Evolutionary conservation across 108 stramenopile genomes (phyloP).

Genomic region (Nitzschia sp.): DNA sequence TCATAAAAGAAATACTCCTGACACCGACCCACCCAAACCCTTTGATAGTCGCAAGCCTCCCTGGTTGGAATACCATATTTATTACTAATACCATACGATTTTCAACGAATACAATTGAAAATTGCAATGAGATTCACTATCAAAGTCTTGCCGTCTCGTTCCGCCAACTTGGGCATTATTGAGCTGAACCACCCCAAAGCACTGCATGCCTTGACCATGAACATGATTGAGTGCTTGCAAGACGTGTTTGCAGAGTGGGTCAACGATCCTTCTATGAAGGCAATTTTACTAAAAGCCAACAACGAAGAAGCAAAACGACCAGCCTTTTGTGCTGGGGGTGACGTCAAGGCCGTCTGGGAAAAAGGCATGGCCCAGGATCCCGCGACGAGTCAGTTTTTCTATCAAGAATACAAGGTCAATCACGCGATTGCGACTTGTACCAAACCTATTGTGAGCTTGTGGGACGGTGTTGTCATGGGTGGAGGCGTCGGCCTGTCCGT

Average conservation of each 20-base stretch:
- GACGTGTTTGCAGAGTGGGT: conserved; percentile 63
- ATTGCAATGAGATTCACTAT: conserved; percentile 49
- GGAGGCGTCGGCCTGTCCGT: conserved; percentile 96
- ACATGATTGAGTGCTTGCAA: conserved; percentile 58
- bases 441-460: conserved; percentile 81
- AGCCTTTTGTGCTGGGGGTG: conserved; percentile 94
- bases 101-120: too few species aligned
- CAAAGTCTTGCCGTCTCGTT: conserved; percentile 67
- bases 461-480: conserved; percentile 99
- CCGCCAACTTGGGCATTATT: conserved; percentile 61
- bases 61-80: too few species aligned
- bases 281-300: conserved; percentile 57
- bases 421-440: conserved; percentile 55
- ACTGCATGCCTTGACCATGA: conserved; percentile 56
- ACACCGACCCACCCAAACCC: too few species aligned
- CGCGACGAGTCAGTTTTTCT: conserved; percentile 72
- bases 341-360: conserved; percentile 81
- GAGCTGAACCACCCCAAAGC: conserved; percentile 72
- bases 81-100: too few species aligned
- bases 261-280: conserved; percentile 29
- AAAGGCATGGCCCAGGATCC: conserved; percentile 31
- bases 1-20: too few species aligned
- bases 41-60: too few species aligned
- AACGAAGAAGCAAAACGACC: conserved; percentile 48
- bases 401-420: conserved; percentile 90